Evolutionary conservation across 805 yeast species (phyloP).

Genomic region (Barnettozyma sp.): DNA sequence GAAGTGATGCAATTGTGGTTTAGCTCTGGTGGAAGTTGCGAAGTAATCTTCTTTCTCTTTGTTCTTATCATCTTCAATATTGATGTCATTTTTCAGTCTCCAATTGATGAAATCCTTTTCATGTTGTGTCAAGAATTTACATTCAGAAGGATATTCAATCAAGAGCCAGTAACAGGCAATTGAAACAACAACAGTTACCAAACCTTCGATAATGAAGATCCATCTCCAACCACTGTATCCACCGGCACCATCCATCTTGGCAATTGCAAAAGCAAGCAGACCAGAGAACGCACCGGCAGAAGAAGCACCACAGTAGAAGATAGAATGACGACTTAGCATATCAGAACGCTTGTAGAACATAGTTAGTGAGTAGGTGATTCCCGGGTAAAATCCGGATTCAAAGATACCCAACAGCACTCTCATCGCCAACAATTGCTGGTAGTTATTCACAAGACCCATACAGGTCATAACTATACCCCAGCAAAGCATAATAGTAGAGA

Average conservation of each 20-base stretch:
- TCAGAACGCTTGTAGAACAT: slow-evolving; percentile 34
- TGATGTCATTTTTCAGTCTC: slow-evolving; percentile 17
- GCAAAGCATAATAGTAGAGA: slow-evolving; percentile 38
- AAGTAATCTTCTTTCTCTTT: slow-evolving; percentile 3
- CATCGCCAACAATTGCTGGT: slow-evolving; percentile 24
- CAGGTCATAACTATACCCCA: slow-evolving; percentile 38
- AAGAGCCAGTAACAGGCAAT: slow-evolving; percentile 27
- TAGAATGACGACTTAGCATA: slow-evolving; percentile 31
- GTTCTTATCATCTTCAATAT: slow-evolving; percentile 7
- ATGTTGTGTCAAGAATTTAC: slow-evolving; percentile 35
- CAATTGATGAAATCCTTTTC: slow-evolving; percentile 27
- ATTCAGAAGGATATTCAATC: slow-evolving; percentile 39
- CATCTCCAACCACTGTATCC: slow-evolving; percentile 39
- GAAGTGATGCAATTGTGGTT: slow-evolving; percentile 11
- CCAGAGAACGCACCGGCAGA: slow-evolving; percentile 41
- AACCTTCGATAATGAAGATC: slow-evolving; percentile 29
- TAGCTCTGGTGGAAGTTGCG: slow-evolving; percentile 4
- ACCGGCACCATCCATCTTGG: slow-evolving; percentile 28
- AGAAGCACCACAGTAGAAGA: slow-evolving; percentile 34
- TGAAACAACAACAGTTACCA: slow-evolving; percentile 33
- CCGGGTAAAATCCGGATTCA: slow-evolving; percentile 39
- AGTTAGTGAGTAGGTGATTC: slow-evolving; percentile 32
- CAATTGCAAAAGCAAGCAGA: slow-evolving; percentile 35
- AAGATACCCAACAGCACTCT: slow-evolving; percentile 40
- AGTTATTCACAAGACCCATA: slow-evolving; percentile 38